These are phyloP conservation scores for Botrytis cinerea DNA, from an alignment of 2,329 filamentous ascomycete species.

Conservation along the genomic window DNA sequence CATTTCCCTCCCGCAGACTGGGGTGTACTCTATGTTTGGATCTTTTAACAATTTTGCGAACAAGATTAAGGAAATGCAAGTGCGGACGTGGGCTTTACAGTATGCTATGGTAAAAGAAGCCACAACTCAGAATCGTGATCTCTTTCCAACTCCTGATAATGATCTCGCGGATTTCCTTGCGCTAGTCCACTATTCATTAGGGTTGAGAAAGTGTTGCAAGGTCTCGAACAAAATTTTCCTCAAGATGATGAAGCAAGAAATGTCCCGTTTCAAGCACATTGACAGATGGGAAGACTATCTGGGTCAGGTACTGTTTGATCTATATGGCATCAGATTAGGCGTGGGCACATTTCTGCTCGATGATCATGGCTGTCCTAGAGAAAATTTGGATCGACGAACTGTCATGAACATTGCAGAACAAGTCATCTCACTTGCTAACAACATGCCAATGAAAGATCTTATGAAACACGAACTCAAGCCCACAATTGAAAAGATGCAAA, in stretches of 20 bases:
- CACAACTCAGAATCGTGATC: conserved; percentile 63
- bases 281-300: conserved; percentile 86
- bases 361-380: conserved; percentile 77
- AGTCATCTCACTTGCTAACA: conserved; percentile 76
- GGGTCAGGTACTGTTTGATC: conserved; percentile 78
- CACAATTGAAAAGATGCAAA: conserved; percentile 91
- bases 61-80: conserved; percentile 82
- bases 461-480: conserved; percentile 87
- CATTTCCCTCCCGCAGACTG: conserved; percentile 57
- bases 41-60: conserved; percentile 60
- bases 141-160: conserved; percentile 67
- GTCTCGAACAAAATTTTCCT: conserved; percentile 84
- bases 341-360: conserved; percentile 65
- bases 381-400: conserved; percentile 77
- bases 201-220: conserved; percentile 82
- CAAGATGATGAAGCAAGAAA: conserved; percentile 83
- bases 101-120: conserved; percentile 79
- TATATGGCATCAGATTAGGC: conserved; percentile 78
- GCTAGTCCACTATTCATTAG: conserved; percentile 79
- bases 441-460: conserved; percentile 86
- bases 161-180: conserved; percentile 79
- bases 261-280: conserved; percentile 73
- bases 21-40: conserved; percentile 46
- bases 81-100: conserved; percentile 84
- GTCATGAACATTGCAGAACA: conserved; percentile 82